Conservation (phyloP, 768 basidiomycete genomes). For the Phallus indusiatus region DNA sequence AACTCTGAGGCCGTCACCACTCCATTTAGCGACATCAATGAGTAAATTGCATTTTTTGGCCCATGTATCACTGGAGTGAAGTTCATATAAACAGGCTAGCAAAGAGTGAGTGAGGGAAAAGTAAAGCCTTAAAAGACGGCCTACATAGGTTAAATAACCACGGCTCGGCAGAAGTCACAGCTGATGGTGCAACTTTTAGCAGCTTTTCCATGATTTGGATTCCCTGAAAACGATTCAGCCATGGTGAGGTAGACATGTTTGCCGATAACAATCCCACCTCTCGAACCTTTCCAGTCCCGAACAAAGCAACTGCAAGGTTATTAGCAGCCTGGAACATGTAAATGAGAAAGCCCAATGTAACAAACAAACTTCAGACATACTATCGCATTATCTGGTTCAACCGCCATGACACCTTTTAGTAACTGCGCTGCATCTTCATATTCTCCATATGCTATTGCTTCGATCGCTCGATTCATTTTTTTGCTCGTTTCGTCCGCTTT, state of each 20-base stretch:
- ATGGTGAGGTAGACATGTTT: neutral
- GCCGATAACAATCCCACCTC: conserved; percentile 36
- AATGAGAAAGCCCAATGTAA: neutral
- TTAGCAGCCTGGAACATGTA: conserved; percentile 51
- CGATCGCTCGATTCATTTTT: conserved; percentile 55
- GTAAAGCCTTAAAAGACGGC: conserved; percentile 17
- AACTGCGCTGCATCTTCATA: conserved; percentile 46
- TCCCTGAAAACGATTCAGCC: conserved; percentile 33
- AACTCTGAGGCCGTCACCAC: conserved; percentile 71
- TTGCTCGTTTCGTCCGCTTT: conserved; percentile 34
- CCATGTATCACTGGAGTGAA: conserved; percentile 59
- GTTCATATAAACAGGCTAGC: conserved; percentile 74
- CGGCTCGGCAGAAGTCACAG: conserved; percentile 68
- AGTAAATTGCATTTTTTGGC: conserved; percentile 72
- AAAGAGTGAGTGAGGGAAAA: neutral
- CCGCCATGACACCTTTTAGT: conserved; percentile 35
- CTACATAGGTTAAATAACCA: conserved; percentile 79
- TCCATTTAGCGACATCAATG: conserved; percentile 75
- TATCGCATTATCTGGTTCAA: conserved; percentile 51
- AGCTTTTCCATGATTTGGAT: conserved; percentile 61
- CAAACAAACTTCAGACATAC: conserved; percentile 26
- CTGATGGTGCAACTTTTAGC: conserved; percentile 54
- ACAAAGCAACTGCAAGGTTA: conserved; percentile 61
- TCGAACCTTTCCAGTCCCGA: conserved; percentile 62
- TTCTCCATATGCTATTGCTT: conserved; percentile 61